These are phyloP conservation scores for Kodamaea derodonti DNA, from an alignment of 1,139 yeast species.

Conservation along the genomic window DNA sequence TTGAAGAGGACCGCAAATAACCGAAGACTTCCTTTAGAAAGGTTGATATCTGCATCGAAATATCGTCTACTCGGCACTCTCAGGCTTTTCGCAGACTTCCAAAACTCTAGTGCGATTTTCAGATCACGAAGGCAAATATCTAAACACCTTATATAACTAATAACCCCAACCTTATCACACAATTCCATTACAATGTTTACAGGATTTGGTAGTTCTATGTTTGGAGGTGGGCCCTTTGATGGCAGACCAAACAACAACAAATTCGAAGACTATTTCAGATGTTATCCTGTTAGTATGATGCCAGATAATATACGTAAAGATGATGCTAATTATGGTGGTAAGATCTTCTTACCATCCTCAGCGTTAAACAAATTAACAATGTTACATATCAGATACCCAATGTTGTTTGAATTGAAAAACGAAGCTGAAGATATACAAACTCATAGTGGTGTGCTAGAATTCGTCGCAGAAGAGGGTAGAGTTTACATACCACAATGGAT, in stretches of 20 bases:
- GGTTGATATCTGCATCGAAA: no score
- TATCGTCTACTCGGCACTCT: no score
- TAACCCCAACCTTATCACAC: no score
- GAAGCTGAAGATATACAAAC: slow-evolving; percentile 54
- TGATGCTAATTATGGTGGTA: slow-evolving; percentile 93
- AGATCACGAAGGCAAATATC: no score
- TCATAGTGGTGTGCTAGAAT: slow-evolving; percentile 94
- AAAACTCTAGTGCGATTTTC: no score
- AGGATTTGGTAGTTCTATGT: slow-evolving; percentile 40
- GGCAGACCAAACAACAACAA: slow-evolving; percentile 29
- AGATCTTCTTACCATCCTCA: slow-evolving; percentile 90
- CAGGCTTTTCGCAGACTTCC: no score
- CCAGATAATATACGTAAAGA: slow-evolving; percentile 74
- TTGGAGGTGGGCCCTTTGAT: slow-evolving; percentile 34
- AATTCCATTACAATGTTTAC: slow-evolving; percentile 42
- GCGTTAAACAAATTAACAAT: slow-evolving; percentile 84
- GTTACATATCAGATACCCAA: slow-evolving; percentile 88
- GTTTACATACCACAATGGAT: slow-evolving; percentile 96
- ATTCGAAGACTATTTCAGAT: slow-evolving; percentile 81
- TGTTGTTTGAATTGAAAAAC: slow-evolving; percentile 79
- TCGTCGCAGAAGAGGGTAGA: slow-evolving; percentile 96
- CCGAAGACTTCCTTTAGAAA: no score
- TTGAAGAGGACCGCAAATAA: no score
- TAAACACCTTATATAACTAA: not conserved
- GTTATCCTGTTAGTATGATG: slow-evolving; percentile 92